These are phyloP conservation scores for Fusarium bulbicola DNA, from an alignment of 2,329 filamentous ascomycete species.

Conservation along the genomic window DNA sequence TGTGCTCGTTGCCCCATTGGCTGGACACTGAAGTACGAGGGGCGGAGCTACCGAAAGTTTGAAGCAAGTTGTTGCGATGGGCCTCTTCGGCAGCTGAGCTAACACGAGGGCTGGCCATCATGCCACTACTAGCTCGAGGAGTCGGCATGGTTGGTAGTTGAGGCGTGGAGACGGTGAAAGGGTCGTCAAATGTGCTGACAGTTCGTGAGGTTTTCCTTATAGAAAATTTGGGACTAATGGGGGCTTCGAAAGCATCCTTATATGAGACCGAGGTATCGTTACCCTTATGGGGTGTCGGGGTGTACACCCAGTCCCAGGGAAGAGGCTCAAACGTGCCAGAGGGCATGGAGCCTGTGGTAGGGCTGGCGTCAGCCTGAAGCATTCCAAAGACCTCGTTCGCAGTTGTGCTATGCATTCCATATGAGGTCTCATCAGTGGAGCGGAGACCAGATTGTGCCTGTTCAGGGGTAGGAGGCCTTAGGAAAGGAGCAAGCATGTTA, in stretches of 20 bases:
- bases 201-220: constrained; percentile 25
- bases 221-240: constrained; percentile 38
- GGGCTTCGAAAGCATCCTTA: constrained; percentile 41
- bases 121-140: constrained; percentile 19
- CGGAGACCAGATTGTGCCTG: constrained; percentile 44
- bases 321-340: constrained; percentile 50
- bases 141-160: constrained; percentile 19
- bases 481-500: constrained; percentile 59
- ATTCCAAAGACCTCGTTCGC: constrained; percentile 61
- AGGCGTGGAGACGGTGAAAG: constrained; percentile 44
- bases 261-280: constrained; percentile 32
- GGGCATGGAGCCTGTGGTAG: constrained; percentile 39
- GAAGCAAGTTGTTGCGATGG: constrained; percentile 49
- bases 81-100: constrained; percentile 41
- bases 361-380: constrained; percentile 46
- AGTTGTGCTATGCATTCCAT: constrained; percentile 63
- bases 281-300: constrained; percentile 45
- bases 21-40: constrained; percentile 46
- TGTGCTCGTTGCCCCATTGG: constrained; percentile 43
- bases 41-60: constrained; percentile 45
- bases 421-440: constrained; percentile 55
- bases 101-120: constrained; percentile 30
- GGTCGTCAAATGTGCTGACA: constrained; percentile 42
- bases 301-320: constrained; percentile 62
- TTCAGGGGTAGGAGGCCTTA: constrained; percentile 56